Evolutionary conservation across 768 basidiomycete species (phyloP).

Genomic region (Asterophora lycoperdoides): DNA sequence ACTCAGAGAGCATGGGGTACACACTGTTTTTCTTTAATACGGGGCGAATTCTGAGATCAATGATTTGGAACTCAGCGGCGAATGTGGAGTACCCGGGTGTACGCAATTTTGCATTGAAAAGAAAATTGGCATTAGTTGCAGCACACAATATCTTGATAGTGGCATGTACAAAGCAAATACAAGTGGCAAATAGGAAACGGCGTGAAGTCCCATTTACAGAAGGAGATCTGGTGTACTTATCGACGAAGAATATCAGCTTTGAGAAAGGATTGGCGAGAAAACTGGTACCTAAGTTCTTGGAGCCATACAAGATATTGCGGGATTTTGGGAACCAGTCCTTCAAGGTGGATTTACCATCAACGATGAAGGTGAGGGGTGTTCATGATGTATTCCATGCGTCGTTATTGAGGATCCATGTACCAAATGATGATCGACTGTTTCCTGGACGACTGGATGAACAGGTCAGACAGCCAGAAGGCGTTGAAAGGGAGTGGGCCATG

Average conservation of each 20-base stretch:
- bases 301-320: conserved; percentile 5
- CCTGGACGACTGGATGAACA: too few relatives aligned
- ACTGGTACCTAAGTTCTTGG: conserved; percentile 6
- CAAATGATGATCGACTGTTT: too few relatives aligned
- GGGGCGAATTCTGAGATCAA: conserved; percentile 4
- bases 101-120: background rate
- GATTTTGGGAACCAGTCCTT: conserved; percentile 15
- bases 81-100: conserved; percentile 1
- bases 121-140: conserved; percentile 1
- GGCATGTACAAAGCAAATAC: conserved; percentile 2
- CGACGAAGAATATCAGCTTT: conserved; percentile 1
- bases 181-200: background rate
- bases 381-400: background rate
- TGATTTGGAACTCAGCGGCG: conserved; percentile 6
- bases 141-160: conserved; percentile 8
- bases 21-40: background rate
- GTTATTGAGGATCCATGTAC: background rate
- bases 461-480: too few relatives aligned
- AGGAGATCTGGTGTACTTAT: conserved; percentile 8
- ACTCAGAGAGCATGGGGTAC: background rate
- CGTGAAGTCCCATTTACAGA: conserved; percentile 2
- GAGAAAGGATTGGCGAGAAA: conserved; percentile 6
- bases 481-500: too few relatives aligned
- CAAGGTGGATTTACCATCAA: background rate
- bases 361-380: too few relatives aligned